Evolutionary conservation across 257 asterid species (phyloP).

Genomic region (Pogostemon cablin): DNA sequence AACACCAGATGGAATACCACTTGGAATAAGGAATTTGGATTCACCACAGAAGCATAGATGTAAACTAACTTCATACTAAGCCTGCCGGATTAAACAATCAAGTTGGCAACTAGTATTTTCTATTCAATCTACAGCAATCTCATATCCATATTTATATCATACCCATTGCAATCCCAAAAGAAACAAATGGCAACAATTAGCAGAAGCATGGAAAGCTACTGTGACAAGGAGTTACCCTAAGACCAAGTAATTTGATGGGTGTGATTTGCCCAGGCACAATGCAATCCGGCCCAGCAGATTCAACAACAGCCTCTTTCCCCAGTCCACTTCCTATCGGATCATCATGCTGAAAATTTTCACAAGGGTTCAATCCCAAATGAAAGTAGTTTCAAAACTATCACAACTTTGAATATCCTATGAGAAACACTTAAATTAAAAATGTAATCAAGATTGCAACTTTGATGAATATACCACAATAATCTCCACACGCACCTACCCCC

Average conservation of each 20-base stretch:
- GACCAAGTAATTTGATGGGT: conserved; percentile 83
- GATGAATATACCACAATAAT: not conserved
- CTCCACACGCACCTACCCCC: not conserved
- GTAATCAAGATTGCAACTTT: conserved; percentile 6
- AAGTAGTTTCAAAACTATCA: not conserved
- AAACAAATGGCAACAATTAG: conserved; percentile 2
- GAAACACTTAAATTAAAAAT: not conserved
- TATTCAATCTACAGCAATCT: not conserved
- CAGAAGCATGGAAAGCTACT: conserved; percentile 12
- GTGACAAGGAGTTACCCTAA: conserved; percentile 58
- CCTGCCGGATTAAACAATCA: not conserved
- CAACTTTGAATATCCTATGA: not conserved
- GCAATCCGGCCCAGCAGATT: conserved; percentile 97
- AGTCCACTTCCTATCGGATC: conserved; percentile 74
- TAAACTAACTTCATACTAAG: not conserved
- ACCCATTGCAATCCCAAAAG: not conserved
- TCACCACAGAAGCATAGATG: not conserved
- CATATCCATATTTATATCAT: not conserved
- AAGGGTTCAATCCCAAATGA: conserved; percentile 12
- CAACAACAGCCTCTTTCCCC: conserved; percentile 79
- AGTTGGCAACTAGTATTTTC: not conserved
- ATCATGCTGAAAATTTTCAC: conserved; percentile 38
- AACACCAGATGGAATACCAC: too few relatives aligned
- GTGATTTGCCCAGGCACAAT: conserved; percentile 82
- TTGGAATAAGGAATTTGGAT: too few relatives aligned